These are phyloP conservation scores for Lolium multiflorum DNA, from an alignment of 176 grass and related monocot species.

Conservation along the genomic window DNA sequence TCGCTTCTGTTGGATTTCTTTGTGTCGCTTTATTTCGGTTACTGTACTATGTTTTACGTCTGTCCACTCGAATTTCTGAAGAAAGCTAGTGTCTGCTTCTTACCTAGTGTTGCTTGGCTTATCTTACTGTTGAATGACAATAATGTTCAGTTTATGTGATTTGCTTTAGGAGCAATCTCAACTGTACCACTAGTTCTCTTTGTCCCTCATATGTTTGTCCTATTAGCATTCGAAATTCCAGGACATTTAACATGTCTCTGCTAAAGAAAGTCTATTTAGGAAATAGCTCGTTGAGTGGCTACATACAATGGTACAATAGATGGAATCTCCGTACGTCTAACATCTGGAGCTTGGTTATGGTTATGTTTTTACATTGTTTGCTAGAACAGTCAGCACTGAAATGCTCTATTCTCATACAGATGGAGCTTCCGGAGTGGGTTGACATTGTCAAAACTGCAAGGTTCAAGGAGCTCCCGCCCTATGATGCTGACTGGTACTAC, in stretches of 20 bases:
- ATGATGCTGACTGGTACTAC: constrained; percentile 86
- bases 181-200: not conserved
- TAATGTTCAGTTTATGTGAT: not conserved
- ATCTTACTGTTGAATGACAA: not conserved
- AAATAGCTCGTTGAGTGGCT: not conserved
- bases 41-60: not conserved
- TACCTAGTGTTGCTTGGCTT: not conserved
- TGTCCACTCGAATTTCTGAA: not conserved
- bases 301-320: not conserved
- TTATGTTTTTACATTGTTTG: not conserved
- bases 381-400: not conserved
- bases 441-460: constrained; percentile 87
- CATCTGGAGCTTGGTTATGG: not conserved
- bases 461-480: constrained; percentile 79
- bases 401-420: constrained; percentile 34
- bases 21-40: not conserved
- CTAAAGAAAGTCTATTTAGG: not conserved
- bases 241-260: not conserved
- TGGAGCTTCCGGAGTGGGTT: constrained; percentile 84
- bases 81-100: not conserved
- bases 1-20: not conserved
- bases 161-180: not conserved
- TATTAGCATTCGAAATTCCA: too few species aligned
- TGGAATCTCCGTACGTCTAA: not conserved
- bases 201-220: not conserved